Percentiles rank a stretch among this genome's conserved stretches.
Evolutionary conservation across 768 basidiomycete genomes (phyloP).

Genomic region (Pulveroboletus sp.): DNA sequence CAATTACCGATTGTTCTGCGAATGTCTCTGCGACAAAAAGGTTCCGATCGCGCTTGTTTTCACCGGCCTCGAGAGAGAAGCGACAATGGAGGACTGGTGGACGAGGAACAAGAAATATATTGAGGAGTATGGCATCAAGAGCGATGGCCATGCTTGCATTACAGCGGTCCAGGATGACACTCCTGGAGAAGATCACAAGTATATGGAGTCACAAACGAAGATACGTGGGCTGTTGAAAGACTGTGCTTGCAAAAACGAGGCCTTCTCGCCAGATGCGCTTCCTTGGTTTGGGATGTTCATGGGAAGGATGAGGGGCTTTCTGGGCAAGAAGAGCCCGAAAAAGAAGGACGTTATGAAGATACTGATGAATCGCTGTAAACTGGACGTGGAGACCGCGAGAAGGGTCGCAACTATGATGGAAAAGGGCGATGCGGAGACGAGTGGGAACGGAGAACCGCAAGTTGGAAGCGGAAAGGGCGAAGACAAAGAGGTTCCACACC

Average conservation of each 20-base stretch:
- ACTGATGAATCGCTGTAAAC: conserved; percentile 6
- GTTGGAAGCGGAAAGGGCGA: no score
- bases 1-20: conserved; percentile 36
- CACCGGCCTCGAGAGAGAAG: conserved; percentile 31
- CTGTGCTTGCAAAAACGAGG: background rate
- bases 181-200: background rate
- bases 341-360: background rate
- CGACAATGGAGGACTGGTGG: conserved; percentile 26
- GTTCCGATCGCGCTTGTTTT: conserved; percentile 37
- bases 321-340: background rate
- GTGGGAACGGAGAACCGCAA: no score
- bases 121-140: conserved; percentile 7
- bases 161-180: conserved; percentile 3
- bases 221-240: conserved; percentile 9
- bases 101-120: conserved; percentile 10
- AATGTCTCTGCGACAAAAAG: no score
- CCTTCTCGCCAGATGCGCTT: background rate
- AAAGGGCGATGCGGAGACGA: background rate
- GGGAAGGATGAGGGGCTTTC: no score
- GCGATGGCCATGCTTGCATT: conserved; percentile 22
- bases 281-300: background rate
- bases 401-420: conserved; percentile 1
- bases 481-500: no score
- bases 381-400: conserved; percentile 6
- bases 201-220: conserved; percentile 12